phyloP scores from a whole-genome alignment of 1,284 basidiomycete species.

The Microbotryum silenes-acaulis region DNA sequence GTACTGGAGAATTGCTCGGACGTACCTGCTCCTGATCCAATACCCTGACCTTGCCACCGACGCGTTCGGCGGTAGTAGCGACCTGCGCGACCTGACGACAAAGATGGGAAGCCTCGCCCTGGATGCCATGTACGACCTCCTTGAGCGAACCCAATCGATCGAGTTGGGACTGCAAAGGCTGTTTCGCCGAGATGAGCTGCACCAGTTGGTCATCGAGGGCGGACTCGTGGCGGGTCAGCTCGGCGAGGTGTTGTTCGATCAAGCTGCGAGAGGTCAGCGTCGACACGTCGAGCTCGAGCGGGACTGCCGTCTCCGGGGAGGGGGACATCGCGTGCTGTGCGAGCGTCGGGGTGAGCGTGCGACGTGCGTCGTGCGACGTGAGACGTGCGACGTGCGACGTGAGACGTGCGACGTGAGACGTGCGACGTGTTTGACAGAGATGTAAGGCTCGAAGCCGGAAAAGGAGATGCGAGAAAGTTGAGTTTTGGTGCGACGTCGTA shows the following conservation, averaged over 20 bases:
- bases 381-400: no score
- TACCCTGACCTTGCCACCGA: constrained; percentile 75
- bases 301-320: neutral
- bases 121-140: constrained; percentile 31
- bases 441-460: no score
- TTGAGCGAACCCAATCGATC: constrained; percentile 26
- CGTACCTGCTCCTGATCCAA: constrained; percentile 78
- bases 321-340: neutral
- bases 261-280: constrained; percentile 16
- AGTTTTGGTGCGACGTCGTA: no score
- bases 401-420: no score
- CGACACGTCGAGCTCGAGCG: constrained; percentile 4
- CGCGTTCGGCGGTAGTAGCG: constrained; percentile 57
- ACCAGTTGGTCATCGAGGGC: constrained; percentile 26
- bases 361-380: no score
- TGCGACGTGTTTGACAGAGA: no score
- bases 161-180: constrained; percentile 24
- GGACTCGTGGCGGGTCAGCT: constrained; percentile 21
- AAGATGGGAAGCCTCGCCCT: constrained; percentile 32
- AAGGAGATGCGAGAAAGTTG: no score
- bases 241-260: constrained; percentile 14
- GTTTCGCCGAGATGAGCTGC: constrained; percentile 22
- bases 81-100: constrained; percentile 26
- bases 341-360: no score
- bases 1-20: neutral